Evolutionary conservation across 768 basidiomycete species (phyloP).

Genomic region (Zangia roseola): DNA sequence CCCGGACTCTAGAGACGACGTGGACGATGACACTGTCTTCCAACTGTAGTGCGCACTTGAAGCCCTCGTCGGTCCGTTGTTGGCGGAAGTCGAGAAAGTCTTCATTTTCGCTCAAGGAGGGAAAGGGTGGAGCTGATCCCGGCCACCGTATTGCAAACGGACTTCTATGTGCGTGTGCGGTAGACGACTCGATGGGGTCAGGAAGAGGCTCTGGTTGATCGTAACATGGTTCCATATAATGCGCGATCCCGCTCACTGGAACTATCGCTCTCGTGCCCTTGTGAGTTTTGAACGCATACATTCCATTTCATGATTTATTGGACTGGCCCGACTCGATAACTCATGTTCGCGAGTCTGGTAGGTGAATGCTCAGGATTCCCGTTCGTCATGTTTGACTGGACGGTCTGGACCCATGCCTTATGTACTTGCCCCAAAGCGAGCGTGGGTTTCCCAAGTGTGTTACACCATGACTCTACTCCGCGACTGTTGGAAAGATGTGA

Average conservation of each 20-base stretch:
- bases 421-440: background rate
- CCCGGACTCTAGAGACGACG: no score
- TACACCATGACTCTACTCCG: background rate
- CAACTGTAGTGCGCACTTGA: no score
- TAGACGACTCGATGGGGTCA: no score
- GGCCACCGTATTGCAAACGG: background rate
- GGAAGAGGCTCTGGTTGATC: background rate
- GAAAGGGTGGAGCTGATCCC: no score
- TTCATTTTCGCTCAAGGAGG: no score
- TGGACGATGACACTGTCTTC: no score
- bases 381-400: background rate
- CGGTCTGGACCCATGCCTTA: background rate
- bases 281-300: background rate
- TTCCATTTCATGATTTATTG: background rate
- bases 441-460: background rate
- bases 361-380: background rate
- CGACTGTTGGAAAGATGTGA: background rate
- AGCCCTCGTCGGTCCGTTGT: background rate
- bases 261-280: conserved; percentile 1
- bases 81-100: background rate
- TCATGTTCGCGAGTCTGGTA: background rate
- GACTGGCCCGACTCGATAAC: background rate
- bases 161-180: background rate
- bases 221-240: background rate
- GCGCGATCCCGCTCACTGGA: background rate